Evolutionary conservation across 441 rosid genomes (phyloP).

Genomic region (Isatis lusitanica): DNA sequence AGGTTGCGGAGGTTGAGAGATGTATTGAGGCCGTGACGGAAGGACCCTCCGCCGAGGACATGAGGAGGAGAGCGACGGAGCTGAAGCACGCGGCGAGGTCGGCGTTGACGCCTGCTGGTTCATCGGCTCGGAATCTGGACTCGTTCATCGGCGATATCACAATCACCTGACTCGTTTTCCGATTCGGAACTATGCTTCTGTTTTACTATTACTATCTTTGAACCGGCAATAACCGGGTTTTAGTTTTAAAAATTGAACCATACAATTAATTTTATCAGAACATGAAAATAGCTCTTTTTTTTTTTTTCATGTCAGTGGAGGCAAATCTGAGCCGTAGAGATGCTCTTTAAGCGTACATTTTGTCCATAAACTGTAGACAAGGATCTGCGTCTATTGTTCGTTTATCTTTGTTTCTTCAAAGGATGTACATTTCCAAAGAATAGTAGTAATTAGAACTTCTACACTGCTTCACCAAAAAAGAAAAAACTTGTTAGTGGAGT

Average conservation of each 20-base stretch:
- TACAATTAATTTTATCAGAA: not conserved
- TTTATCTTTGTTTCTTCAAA: too few species aligned
- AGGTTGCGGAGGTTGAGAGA: constrained; percentile 42
- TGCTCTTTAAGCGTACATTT: too few species aligned
- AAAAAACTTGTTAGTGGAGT: too few species aligned
- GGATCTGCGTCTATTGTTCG: too few species aligned
- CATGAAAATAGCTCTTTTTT: not conserved
- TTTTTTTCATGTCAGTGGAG: too few species aligned
- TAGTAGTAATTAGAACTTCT: too few species aligned
- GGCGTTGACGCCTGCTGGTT: constrained; percentile 45
- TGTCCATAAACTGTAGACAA: too few species aligned
- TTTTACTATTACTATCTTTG: not conserved
- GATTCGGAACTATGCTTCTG: not conserved
- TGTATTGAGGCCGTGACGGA: constrained; percentile 41
- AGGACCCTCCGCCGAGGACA: constrained; percentile 22
- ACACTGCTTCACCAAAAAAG: too few species aligned
- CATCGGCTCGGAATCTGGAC: constrained; percentile 39
- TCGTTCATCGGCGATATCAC: constrained; percentile 41
- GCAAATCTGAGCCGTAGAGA: too few species aligned
- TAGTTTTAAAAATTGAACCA: not conserved
- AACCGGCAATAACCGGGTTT: constrained; percentile 3
- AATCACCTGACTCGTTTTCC: not conserved
- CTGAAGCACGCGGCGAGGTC: constrained; percentile 38
- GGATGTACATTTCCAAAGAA: too few species aligned
- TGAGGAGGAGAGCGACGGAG: constrained; percentile 44